Evolutionary conservation across 257 asterid genomes (phyloP).

Genomic region (Ehretia macrophylla): DNA sequence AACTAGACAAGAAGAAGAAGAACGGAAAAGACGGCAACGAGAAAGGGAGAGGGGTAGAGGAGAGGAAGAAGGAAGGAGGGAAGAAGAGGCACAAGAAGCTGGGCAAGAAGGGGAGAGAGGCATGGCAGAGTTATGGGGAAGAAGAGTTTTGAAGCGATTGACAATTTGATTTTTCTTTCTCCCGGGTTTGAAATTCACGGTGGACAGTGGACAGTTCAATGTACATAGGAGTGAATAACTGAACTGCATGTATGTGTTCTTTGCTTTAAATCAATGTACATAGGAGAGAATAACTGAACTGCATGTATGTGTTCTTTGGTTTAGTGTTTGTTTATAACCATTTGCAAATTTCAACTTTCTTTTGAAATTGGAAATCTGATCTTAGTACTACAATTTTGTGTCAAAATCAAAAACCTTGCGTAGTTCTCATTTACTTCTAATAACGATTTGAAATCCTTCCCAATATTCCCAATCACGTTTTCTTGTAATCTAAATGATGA

Average conservation of each 20-base stretch:
- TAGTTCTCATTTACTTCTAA: no score
- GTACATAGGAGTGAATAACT: not conserved
- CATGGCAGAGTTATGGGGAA: constrained; percentile 8
- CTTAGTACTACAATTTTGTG: no score
- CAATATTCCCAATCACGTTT: no score
- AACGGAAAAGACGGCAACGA: not conserved
- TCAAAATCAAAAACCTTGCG: no score
- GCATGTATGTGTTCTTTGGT: no score
- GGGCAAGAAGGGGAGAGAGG: constrained; percentile 7
- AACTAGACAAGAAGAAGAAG: not conserved
- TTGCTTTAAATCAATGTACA: not conserved
- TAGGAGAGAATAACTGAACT: not conserved
- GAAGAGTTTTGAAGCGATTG: constrained; percentile 10
- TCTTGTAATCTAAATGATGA: no score
- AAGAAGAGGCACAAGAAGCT: constrained; percentile 8
- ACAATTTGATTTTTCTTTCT: not conserved
- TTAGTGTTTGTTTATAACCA: not conserved
- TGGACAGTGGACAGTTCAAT: not conserved
- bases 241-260: not conserved
- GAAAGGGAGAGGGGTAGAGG: constrained; percentile 15
- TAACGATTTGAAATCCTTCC: no score
- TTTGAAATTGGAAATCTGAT: not conserved
- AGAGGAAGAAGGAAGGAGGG: not conserved
- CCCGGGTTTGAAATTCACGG: not conserved
- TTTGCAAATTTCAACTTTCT: not conserved